Evolutionary conservation across 495 filamentous ascomycete genomes (phyloP), one percentile per base, ranked within the genome.

Genomic region (Penicillium parvum): DNA sequence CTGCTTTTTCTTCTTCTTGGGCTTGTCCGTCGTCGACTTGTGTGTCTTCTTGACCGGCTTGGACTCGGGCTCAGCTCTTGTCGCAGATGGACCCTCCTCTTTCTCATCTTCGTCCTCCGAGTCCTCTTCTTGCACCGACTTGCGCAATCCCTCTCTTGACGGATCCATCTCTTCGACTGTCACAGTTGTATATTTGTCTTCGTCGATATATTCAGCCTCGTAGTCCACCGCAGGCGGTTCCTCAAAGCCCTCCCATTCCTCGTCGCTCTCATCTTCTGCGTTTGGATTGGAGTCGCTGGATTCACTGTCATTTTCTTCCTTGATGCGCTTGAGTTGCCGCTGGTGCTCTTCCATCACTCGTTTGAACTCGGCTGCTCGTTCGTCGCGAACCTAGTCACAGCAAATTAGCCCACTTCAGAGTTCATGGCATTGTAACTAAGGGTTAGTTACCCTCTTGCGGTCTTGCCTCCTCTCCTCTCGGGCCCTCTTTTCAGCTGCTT

Each of bases 131-230:
- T 65, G 66, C 17, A 60, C 64, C 3, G 73, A 64, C 52, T 78
- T 76, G 37, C 78, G 63, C 10, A 90, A 57, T 5, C 83, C 86
- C 45, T 86, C 81, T 39, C 78, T 81, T 2, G 86, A 81, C 6
- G 91, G 70, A 53, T 84, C 85, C 58, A 98, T 88, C n/a, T 84
- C 84, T 60, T 96, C 89, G 0, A 98, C 79, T 0, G 88, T 96
- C 20, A 98, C 92, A 3, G 86, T 94, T 12, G 91, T 95, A 57
- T 86, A 94, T 61, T 84, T 85, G 56, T 96, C 91, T 63, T 97
- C 92, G 65, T 98, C 92, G 45, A 96, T 78, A 66, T 95, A 98
- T 64, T 96, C 90, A 40, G 91, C 90, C 55, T 96, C 88, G 51
- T 84, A 80, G 58, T 90, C 80, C 14, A 94, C 63, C 4, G 73